Percentiles rank a stretch among this genome's conserved stretches.
Conservation (phyloP, 257 asterid genomes). For the Dorcoceras hygrometricum region DNA sequence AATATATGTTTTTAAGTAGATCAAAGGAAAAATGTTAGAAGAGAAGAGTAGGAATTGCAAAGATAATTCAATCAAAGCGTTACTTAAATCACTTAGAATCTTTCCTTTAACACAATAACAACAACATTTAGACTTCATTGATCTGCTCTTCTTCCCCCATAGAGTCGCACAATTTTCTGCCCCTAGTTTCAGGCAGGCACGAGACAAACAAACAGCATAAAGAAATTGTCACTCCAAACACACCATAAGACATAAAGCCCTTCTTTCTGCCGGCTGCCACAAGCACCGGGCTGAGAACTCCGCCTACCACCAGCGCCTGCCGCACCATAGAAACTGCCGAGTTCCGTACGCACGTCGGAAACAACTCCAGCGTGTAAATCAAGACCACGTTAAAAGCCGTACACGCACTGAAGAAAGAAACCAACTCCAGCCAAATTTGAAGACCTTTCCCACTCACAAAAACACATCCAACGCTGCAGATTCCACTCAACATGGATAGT, state of each 20-base stretch:
- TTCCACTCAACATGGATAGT: constrained; percentile 41
- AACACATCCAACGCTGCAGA: constrained; percentile 48
- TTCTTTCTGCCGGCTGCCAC: constrained; percentile 52
- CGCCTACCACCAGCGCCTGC: constrained; percentile 59
- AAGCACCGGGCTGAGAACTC: constrained; percentile 48
- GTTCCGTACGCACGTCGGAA: constrained; percentile 72
- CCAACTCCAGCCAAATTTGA: constrained; percentile 47
- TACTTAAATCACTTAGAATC: no score
- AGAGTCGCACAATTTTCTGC: constrained; percentile 45
- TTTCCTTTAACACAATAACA: no score
- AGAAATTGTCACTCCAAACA: constrained; percentile 47
- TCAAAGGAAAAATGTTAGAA: no score
- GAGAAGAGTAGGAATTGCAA: no score
- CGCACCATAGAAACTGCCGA: constrained; percentile 72
- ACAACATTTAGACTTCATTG: background rate
- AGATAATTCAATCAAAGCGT: no score
- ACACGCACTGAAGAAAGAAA: constrained; percentile 54
- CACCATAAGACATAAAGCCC: constrained; percentile 41
- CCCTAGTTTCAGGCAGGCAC: constrained; percentile 66
- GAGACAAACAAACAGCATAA: constrained; percentile 36
- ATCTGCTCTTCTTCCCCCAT: constrained; percentile 52
- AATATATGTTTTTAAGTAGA: no score
- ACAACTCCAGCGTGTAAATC: constrained; percentile 62
- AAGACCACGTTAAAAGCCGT: constrained; percentile 42
- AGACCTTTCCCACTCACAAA: constrained; percentile 23